Evolutionary conservation across 805 yeast genomes (phyloP).

Genomic region (Saccharomycopsis amapae): DNA sequence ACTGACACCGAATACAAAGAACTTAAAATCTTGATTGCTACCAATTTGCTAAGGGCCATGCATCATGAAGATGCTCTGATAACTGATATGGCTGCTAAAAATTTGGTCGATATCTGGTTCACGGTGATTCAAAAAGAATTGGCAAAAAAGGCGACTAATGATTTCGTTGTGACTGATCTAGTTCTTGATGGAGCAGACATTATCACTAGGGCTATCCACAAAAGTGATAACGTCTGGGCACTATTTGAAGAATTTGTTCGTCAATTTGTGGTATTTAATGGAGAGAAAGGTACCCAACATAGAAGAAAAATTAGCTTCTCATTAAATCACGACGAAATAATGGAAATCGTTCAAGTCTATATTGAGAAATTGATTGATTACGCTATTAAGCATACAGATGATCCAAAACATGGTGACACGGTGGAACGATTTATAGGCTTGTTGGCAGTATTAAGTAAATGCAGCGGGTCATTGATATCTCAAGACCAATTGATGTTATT

Average conservation of each 20-base stretch:
- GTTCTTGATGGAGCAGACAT: slow-evolving; percentile 26
- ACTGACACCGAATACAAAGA: slow-evolving; percentile 27
- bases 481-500: slow-evolving; percentile 62
- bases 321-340: slow-evolving; percentile 21
- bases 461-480: slow-evolving; percentile 44
- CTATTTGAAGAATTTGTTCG: slow-evolving; percentile 43
- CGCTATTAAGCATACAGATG: slow-evolving; percentile 28
- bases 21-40: slow-evolving; percentile 38
- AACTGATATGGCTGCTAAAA: slow-evolving; percentile 34
- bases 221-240: slow-evolving; percentile 35
- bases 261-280: slow-evolving; percentile 34
- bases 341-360: slow-evolving; percentile 26
- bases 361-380: slow-evolving; percentile 33
- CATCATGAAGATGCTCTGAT: slow-evolving; percentile 67
- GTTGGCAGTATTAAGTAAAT: slow-evolving; percentile 48
- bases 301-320: slow-evolving; percentile 5
- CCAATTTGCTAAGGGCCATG: slow-evolving; percentile 44
- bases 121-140: slow-evolving; percentile 14
- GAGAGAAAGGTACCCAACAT: slow-evolving; percentile 13
- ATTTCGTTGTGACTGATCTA: slow-evolving; percentile 17
- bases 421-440: slow-evolving; percentile 39
- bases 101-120: slow-evolving; percentile 36
- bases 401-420: slow-evolving; percentile 25
- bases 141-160: slow-evolving; percentile 7
- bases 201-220: slow-evolving; percentile 34